Base-by-base conservation (phyloP, 192 early-diverging fungal genomes). In the Coemansia asiatica region DNA sequence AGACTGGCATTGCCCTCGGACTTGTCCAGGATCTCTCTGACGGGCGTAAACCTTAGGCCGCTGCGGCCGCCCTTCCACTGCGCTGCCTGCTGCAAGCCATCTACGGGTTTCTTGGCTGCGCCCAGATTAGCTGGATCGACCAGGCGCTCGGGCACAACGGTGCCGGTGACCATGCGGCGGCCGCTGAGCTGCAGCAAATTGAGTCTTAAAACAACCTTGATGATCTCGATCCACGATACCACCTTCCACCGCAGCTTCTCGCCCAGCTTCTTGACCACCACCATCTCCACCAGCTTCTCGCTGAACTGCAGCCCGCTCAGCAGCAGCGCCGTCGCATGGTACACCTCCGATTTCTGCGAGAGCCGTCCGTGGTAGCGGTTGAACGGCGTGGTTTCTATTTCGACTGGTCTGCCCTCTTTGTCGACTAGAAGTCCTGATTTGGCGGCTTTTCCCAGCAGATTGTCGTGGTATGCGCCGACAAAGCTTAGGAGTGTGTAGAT, bases 391-490 rank as follows among this genome's bases (percentile, higher is more conserved):
- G 53, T 38, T 9, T 76, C 68, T 15, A 74, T 16, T 16, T 66
- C 68, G 0, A 80, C 38, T 0, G 65, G 53, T 40, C 56, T 54
- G 4, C 71, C 75, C 12, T 70, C 61, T 38, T 68, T 74, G 66
- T 74, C 70, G 6, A 69, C 71, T 21, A 82, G 38, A 1, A 82
- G 62, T 7, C 80, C 80, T 1, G 66, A 21, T 16, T 60, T 60
- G 15, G 76, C 79, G 0, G 83, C 83, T 47, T 62, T 60, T 16
- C 64, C 61, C 21, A 85, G 56, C 47, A 98, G 88, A 18, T 89
- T 82, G 74, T 98, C 94, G 79, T 96, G 93, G 83, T 92, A 91
- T 21, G 94, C 78, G 53, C 89, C 88, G 29, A 97, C 75, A 31
- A 95, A 74, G 75, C 90, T 91, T 15, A 95, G 79, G 0, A 86